Base-by-base conservation (phyloP, 257 asterid genomes). In the Solanum virginianum region DNA sequence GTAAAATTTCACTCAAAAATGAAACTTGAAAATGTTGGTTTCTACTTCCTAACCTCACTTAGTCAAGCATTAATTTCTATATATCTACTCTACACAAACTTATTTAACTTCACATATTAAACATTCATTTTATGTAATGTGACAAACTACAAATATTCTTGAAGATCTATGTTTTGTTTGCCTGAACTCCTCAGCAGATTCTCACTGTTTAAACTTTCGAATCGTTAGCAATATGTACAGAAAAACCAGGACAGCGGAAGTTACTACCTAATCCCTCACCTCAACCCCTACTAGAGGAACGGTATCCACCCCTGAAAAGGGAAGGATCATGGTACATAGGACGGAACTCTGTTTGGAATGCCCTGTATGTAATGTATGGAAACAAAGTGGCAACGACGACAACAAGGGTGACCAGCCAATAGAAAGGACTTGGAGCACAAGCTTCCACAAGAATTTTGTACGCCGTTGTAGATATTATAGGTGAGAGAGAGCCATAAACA, bases 371-470 rank as follows among this genome's bases (percentile, higher is more conserved):
- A 20, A 91, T 80, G 86, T 93, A 95, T 0, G 99, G 99, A 68
- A 96, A 75, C 39, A 96, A 84, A 63, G 95, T 70, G 6, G 95
- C 84, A 53, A 94, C 86, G 4, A 93, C 98, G 6, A 94, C 92
- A 1, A 93, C 85, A 82, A 92, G 65, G 17, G 97, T 91, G 15
- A 87, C 89, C 49, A 94, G 85, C 99, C 99, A 96, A 66, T 87
- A 95, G 85, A 94, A 91, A 0, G 93, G 97, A 72, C 97, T 94
- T 4, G 96, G 98, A 20, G 91, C 98, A 41, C 99, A 96, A 9
- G 98, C 90, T 87, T 96, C 99, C 16, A 91, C 92, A 14, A 96
- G 87, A 11, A 94, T 96, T 85, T 53, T 88, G 84, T 83, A 93
- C 0, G 98, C 99, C 0, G 97, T 91, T 0, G 95, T 93, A 26